Conservation (phyloP, 164 flowering plant genomes). For the Vitis riparia region DNA sequence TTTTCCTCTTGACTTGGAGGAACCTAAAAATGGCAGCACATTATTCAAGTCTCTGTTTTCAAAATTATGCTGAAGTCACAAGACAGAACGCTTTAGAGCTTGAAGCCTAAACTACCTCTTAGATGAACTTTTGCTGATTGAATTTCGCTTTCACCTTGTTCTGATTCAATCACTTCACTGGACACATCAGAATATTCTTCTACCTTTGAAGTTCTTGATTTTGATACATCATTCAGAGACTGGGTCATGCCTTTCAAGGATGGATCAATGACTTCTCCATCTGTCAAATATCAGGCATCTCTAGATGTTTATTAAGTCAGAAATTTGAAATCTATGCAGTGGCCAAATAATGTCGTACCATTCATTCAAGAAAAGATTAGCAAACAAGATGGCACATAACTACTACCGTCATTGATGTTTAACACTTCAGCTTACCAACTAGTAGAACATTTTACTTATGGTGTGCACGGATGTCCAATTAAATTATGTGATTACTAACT, state of each 20-base stretch:
- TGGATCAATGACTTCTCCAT: slow-evolving; percentile 54
- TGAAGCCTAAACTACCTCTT: slow-evolving; percentile 37
- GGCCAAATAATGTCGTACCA: too few species aligned
- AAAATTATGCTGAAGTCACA: background rate
- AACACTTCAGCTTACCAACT: too few species aligned
- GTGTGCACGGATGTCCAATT: too few species aligned
- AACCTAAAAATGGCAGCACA: slow-evolving; percentile 28
- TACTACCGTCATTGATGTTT: too few species aligned
- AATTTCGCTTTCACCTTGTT: slow-evolving; percentile 39
- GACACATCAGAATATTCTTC: slow-evolving; percentile 44
- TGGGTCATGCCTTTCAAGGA: slow-evolving; percentile 25
- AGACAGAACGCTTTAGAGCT: background rate
- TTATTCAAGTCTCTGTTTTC: background rate
- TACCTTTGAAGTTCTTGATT: slow-evolving; percentile 19
- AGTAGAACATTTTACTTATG: too few species aligned
- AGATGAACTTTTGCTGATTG: slow-evolving; percentile 31
- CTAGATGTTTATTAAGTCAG: background rate
- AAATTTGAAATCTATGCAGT: too few species aligned
- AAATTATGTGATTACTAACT: too few species aligned
- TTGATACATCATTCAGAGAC: slow-evolving; percentile 18
- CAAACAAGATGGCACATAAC: too few species aligned
- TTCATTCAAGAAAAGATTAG: too few species aligned
- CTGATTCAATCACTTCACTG: slow-evolving; percentile 44
- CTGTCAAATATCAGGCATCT: slow-evolving; percentile 25
- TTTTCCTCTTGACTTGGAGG: slow-evolving; percentile 36